Base-by-base conservation (phyloP, 345 rosid genomes). In the Excoecaria cochinchinensis region DNA sequence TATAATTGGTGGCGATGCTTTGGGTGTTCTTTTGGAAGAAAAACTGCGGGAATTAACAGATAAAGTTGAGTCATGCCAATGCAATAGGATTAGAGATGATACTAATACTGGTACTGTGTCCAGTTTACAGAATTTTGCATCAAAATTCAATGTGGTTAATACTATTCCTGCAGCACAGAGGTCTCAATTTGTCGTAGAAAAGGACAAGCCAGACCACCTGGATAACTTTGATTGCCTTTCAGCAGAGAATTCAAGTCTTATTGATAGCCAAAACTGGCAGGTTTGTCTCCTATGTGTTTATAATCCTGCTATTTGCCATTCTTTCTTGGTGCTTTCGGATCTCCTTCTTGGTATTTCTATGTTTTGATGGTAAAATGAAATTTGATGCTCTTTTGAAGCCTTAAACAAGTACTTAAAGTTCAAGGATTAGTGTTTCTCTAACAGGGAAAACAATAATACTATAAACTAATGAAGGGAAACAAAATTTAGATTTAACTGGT, bases 1-100 rank as follows among this genome's bases (percentile, higher is more conserved):
- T 83, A 77, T 83, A 69, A 79, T 87, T 73, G 89, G 85, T 31
- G 83, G 86, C 39, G 84, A 86, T 82, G 80, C 90, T 70, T 81
- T 87, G 87, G 88, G 88, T 82, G 75, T 56, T 79, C 83, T 95
- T 78, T 76, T 95, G 86, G 97, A 92, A 47, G 82, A 91, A 77
- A 95, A 92, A 84, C 89, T 91, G 74, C 83, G 74, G 71, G 97
- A 92, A 81, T 78, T 91, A 76, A 75, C 93, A 38, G 79, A 84
- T 76, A 87, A 84, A 83, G 77, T 92, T n/a, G 88, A 92, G 70
- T 78, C 87, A 64, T 83, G 92, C 69, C 74, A 80, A 46, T 83
- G 82, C 76, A 81, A 85, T 79, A 76, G 81, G 75, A 77, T 84
- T 81, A 75, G 68, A 75, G 90, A 88, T 66, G 86, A 78, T 62